Conservation (phyloP, 2,329 filamentous ascomycete genomes). For the Apiospora saccharicola region DNA sequence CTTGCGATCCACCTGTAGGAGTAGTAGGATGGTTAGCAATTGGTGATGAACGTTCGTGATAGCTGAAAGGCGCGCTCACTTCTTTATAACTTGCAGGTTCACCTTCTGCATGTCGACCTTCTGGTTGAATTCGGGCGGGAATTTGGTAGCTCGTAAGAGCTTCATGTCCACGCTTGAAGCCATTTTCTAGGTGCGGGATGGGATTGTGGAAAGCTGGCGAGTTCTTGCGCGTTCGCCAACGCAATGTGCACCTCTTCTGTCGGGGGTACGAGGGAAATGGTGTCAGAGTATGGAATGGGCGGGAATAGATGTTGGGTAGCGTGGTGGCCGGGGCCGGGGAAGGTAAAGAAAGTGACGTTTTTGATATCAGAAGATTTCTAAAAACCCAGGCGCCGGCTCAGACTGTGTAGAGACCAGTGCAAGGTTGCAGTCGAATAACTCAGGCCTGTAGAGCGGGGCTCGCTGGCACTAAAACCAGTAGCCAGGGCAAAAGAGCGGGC, state of each 20-base stretch:
- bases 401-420: slow-evolving; percentile 4
- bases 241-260: neutral
- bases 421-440: neutral
- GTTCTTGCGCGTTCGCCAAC: slow-evolving; percentile 11
- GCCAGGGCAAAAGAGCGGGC: slow-evolving; percentile 9
- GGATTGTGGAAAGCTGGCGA: neutral
- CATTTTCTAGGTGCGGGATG: slow-evolving; percentile 56
- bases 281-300: neutral
- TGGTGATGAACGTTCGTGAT: neutral
- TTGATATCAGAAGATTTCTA: slow-evolving; percentile 1
- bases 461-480: slow-evolving; percentile 5
- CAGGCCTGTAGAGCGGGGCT: slow-evolving; percentile 14
- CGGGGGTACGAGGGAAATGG: no score
- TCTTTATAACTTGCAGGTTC: slow-evolving; percentile 97
- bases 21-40: slow-evolving; percentile 30
- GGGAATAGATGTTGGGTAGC: neutral
- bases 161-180: slow-evolving; percentile 87
- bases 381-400: neutral
- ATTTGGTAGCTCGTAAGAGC: slow-evolving; percentile 89
- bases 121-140: slow-evolving; percentile 89
- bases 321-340: slow-evolving; percentile 7
- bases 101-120: slow-evolving; percentile 99
- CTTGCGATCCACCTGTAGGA: slow-evolving; percentile 85
- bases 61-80: slow-evolving; percentile 60
- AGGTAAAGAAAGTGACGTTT: neutral